These are phyloP conservation scores for Batrachochytrium dendrobatidis DNA, from an alignment of 371 early-diverging fungal genomes.

Conservation along the genomic window DNA sequence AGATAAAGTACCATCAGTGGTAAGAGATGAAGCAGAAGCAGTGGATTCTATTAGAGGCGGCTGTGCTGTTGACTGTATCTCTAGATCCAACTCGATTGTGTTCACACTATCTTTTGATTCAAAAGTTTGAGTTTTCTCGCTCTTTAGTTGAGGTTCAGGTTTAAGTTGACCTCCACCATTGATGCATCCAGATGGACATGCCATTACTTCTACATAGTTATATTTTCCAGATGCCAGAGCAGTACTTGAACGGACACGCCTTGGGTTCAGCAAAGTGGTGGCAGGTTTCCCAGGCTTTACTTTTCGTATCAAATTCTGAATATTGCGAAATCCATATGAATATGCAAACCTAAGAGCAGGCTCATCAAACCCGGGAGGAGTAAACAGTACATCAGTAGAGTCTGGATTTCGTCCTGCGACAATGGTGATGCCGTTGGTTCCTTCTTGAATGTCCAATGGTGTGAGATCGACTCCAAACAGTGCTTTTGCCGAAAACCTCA, in stretches of 20 bases:
- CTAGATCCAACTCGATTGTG: too few relatives aligned
- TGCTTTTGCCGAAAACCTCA: constrained; percentile 70
- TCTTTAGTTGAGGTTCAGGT: constrained; percentile 10
- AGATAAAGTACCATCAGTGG: constrained; percentile 4
- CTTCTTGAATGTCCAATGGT: constrained; percentile 26
- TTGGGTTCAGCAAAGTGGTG: neutral
- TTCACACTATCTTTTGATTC: neutral
- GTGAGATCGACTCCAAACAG: constrained; percentile 59
- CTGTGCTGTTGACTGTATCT: too few relatives aligned
- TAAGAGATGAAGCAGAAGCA: neutral
- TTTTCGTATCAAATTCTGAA: constrained; percentile 87
- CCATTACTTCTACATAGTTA: constrained; percentile 96
- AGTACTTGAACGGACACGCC: neutral
- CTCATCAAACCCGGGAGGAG: constrained; percentile 25
- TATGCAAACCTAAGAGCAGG: constrained; percentile 67
- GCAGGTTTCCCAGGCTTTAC: constrained; percentile 15
- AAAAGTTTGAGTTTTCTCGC: constrained; percentile 4
- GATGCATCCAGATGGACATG: constrained; percentile 87
- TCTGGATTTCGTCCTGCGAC: constrained; percentile 75
- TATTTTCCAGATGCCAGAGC: constrained; percentile 32
- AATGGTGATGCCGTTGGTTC: constrained; percentile 33
- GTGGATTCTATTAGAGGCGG: neutral
- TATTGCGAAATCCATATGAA: constrained; percentile 93
- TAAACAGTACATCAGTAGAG: constrained; percentile 19
- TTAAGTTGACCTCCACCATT: constrained; percentile 87